Base-by-base conservation (phyloP, 1,284 basidiomycete species). In the Stereum hirsutum region DNA sequence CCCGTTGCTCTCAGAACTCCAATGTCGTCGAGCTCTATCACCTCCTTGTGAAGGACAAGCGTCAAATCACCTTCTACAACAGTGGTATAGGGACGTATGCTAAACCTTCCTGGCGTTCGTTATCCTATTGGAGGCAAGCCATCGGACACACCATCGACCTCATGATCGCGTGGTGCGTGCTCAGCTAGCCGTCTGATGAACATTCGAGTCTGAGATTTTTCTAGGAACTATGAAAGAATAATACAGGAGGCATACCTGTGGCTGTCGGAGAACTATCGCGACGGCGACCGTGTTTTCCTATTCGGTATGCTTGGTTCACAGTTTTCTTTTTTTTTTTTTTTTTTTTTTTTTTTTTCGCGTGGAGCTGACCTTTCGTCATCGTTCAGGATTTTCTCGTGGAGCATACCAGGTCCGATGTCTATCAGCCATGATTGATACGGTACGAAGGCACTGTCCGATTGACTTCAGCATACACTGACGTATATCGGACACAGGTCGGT, bases 61-160 rank as follows among this genome's bases (percentile, higher is more conserved):
- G 43, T 0, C 63, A 65, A 41, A 50, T 58, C 28, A 58, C 55
- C 5, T 66, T 61, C 47, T 71, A 71, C 41, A 66, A 62, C 41
- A 68, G 66, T 37, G 69, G 65, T 1, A 60, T 66, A 20, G 64
- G 68, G 4, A 67, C 64, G 5, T 61, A 60, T n/a, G 62, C 59
- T 0, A 57, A 53, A 33, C 54, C 59, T 2, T 55, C 61, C 35
- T 49, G 37, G 28, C 11, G 15, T 12, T 31, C 28, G 2, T 31
- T 11, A 15, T 39, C 5, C 14, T 49, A 48, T 23, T 51, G 28
- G 30, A 51, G 49, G 24, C 46, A 54, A 46, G 43, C 52, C 23
- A 2, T 56, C 21, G 44, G 43, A 31, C 45, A 55, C 40, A 50
- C 44, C 11, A 41, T 56, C 14, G 62, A 64, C 42, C 21, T 55